Percentiles rank a stretch among this genome's conserved stretches.
Evolutionary conservation across 768 basidiomycete genomes (phyloP).

Genomic region (Flagelloscypha sp.): DNA sequence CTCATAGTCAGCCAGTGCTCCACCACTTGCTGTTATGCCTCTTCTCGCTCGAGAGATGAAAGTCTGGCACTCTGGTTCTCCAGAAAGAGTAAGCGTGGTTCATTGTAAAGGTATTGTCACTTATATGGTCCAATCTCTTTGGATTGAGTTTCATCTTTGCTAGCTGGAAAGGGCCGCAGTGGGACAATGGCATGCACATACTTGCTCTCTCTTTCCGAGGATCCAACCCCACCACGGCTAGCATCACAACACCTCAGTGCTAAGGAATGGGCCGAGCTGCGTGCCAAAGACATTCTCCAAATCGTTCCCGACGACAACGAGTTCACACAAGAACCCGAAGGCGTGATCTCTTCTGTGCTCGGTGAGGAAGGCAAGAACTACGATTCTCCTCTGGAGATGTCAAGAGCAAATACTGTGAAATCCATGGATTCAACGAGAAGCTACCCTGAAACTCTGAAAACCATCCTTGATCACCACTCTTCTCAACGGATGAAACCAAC

Average conservation of each 20-base stretch:
- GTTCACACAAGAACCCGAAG: no score
- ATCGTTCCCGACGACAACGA: constrained; percentile 37
- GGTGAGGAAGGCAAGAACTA: no score
- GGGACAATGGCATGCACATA: constrained; percentile 83
- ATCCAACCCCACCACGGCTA: constrained; percentile 38
- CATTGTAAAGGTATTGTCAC: constrained; percentile 70
- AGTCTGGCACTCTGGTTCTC: constrained; percentile 58
- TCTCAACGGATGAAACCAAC: constrained; percentile 54
- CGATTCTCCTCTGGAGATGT: no score
- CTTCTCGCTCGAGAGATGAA: constrained; percentile 69
- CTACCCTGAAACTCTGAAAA: constrained; percentile 36
- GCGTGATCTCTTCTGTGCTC: no score
- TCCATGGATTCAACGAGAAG: no score
- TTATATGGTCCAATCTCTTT: constrained; percentile 3
- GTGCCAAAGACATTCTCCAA: constrained; percentile 42
- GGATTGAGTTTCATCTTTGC: constrained; percentile 1
- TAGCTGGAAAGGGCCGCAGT: constrained; percentile 78
- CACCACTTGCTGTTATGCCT: constrained; percentile 67
- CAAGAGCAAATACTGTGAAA: constrained; percentile 16
- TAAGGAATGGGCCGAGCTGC: constrained; percentile 39
- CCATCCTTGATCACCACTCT: constrained; percentile 62
- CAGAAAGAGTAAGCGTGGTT: constrained; percentile 65
- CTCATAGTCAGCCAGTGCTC: constrained; percentile 38
- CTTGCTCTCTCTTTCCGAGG: constrained; percentile 50
- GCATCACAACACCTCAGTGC: constrained; percentile 37